Evolutionary conservation across 306 rosid species (phyloP).

Genomic region (Cucurbita ficifolia): DNA sequence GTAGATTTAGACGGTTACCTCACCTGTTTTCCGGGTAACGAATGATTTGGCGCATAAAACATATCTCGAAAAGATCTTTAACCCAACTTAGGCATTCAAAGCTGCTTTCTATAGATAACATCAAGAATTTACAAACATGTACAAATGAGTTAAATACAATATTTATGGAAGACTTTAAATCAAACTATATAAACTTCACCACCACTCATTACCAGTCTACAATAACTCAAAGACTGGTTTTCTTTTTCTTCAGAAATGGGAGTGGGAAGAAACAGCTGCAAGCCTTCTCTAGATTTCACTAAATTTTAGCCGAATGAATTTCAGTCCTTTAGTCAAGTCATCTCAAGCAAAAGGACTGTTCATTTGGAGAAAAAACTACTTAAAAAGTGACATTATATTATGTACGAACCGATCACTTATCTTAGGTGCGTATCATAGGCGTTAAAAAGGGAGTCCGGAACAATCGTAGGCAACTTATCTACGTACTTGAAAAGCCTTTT

Average conservation of each 20-base stretch:
- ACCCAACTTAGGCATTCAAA: conserved; percentile 6
- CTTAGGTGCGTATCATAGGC: conserved; percentile 71
- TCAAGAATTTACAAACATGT: conserved; percentile 64
- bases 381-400: not conserved
- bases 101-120: conserved; percentile 15
- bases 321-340: not conserved
- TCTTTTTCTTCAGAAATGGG: conserved; percentile 26
- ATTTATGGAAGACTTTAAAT: conserved; percentile 17
- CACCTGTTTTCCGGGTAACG: not conserved
- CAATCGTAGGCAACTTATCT: conserved; percentile 70
- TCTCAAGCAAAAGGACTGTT: conserved; percentile 11
- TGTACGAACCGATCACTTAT: conserved; percentile 24
- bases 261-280: conserved; percentile 41
- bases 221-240: conserved; percentile 33
- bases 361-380: conserved; percentile 11
- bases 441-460: conserved; percentile 72
- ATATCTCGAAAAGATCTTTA: not conserved
- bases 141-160: conserved; percentile 57
- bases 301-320: conserved; percentile 19
- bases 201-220: conserved; percentile 26
- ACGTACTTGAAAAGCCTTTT: conserved; percentile 75
- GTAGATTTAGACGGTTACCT: not conserved
- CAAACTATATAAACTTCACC: conserved; percentile 42
- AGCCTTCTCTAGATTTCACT: conserved; percentile 27
- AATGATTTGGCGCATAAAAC: not conserved